Percentiles rank a stretch among this genome's conserved stretches.
These are phyloP conservation scores for Colletotrichum zoysiae DNA, from an alignment of 2,329 filamentous ascomycete genomes.

Conservation along the genomic window DNA sequence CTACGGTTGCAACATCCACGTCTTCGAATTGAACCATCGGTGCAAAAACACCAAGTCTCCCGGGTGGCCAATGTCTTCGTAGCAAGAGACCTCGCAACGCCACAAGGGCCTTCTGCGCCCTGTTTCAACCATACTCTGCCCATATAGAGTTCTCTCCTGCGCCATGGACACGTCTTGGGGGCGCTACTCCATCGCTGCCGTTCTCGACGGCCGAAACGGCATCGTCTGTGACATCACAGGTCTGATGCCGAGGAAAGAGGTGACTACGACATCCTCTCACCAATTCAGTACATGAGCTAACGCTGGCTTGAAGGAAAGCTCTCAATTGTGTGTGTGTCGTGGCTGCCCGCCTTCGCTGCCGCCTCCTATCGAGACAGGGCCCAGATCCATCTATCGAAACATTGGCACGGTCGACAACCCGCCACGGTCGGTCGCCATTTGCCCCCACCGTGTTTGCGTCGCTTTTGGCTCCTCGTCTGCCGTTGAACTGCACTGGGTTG, in stretches of 20 bases:
- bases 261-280: background rate
- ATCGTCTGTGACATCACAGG: conserved; percentile 68
- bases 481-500: conserved; percentile 72
- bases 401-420: conserved; percentile 72
- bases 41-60: conserved; percentile 48
- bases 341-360: conserved; percentile 42
- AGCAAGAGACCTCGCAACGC: background rate
- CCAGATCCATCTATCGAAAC: conserved; percentile 54
- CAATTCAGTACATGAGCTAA: background rate
- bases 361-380: conserved; percentile 50
- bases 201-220: conserved; percentile 71
- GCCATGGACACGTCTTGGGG: conserved; percentile 72
- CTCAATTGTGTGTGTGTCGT: conserved; percentile 45
- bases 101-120: conserved; percentile 53
- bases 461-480: conserved; percentile 74
- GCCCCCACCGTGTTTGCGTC: conserved; percentile 72
- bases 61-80: conserved; percentile 45
- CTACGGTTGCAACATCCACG: conserved; percentile 65
- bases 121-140: conserved; percentile 68
- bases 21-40: conserved; percentile 62
- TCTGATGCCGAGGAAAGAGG: background rate
- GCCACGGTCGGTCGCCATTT: conserved; percentile 74
- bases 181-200: conserved; percentile 67
- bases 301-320: background rate
- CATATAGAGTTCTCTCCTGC: conserved; percentile 67